Evolutionary conservation across 805 yeast species (phyloP).

Genomic region (Crinitomyces ghanaensis): DNA sequence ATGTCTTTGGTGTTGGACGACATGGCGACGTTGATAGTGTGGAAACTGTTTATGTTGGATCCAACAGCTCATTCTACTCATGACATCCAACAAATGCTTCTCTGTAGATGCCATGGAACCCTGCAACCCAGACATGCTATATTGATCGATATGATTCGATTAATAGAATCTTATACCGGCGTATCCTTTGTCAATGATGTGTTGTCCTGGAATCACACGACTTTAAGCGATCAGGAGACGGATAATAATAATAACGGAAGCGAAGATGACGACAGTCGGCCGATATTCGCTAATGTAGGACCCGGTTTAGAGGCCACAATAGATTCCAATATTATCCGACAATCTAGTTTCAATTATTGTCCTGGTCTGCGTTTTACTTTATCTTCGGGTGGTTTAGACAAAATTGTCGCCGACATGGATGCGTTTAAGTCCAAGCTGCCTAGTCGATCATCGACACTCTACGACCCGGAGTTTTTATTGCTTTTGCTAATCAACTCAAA

Average conservation of each 20-base stretch:
- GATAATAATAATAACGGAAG: constrained; percentile 40
- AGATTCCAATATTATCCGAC: constrained; percentile 34
- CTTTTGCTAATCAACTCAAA: constrained; percentile 45
- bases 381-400: too few relatives aligned
- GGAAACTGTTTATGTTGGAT: constrained; percentile 39
- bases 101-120: constrained; percentile 54
- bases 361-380: too few relatives aligned
- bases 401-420: too few relatives aligned
- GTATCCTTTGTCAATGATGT: constrained; percentile 58
- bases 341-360: constrained; percentile 29
- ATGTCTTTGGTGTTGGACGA: constrained; percentile 28
- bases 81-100: constrained; percentile 37
- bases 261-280: constrained; percentile 38
- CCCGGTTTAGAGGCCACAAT: constrained; percentile 40
- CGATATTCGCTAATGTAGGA: constrained; percentile 36
- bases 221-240: constrained; percentile 25
- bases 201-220: constrained; percentile 49
- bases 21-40: constrained; percentile 37
- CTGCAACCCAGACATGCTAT: constrained; percentile 48
- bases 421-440: too few relatives aligned
- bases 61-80: constrained; percentile 34
- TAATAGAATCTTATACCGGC: constrained; percentile 41
- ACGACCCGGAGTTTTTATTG: constrained; percentile 65
- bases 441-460: too few relatives aligned
- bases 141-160: constrained; percentile 42